A percentile compares a stretch with the other conserved stretches of the same genome.
Conservation (phyloP, 345 rosid species). For the Arabis hirsuta region DNA sequence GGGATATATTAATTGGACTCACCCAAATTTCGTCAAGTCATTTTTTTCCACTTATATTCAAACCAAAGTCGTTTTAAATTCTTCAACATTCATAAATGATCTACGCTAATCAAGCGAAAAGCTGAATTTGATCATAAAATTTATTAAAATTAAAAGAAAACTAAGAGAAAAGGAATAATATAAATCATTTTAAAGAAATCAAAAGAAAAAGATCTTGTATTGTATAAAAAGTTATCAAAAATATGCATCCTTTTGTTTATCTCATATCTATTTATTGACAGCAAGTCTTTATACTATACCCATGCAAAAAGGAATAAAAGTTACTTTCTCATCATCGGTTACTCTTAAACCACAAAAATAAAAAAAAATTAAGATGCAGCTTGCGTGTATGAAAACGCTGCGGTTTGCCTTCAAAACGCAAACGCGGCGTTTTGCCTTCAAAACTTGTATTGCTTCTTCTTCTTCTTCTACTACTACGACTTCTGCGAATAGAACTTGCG, state of each 20-base stretch:
- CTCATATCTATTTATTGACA: constrained; percentile 12
- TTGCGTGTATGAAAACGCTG: too few species aligned
- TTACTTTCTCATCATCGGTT: neutral
- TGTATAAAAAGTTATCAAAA: neutral
- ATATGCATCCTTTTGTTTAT: neutral
- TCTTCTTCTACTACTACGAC: constrained; percentile 1
- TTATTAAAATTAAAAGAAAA: neutral
- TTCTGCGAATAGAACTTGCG: constrained; percentile 55
- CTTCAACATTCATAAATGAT: constrained; percentile 27
- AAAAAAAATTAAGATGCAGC: neutral
- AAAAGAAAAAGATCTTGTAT: too few species aligned
- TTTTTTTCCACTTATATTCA: constrained; percentile 22
- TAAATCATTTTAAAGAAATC: neutral
- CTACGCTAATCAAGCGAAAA: neutral
- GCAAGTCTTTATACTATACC: too few species aligned
- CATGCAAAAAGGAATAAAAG: too few species aligned
- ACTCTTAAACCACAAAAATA: neutral
- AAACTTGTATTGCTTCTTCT: neutral
- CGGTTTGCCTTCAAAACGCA: too few species aligned
- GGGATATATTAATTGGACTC: constrained; percentile 34
- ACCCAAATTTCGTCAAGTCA: constrained; percentile 22
- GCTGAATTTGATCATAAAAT: neutral
- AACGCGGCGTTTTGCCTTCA: neutral
- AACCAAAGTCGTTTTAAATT: constrained; percentile 19
- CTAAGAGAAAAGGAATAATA: too few species aligned